A percentile compares a stretch with the other conserved stretches of the same genome.
phyloP scores from a whole-genome alignment of 2,329 filamentous ascomycete genomes.

The Didymella sp. region DNA sequence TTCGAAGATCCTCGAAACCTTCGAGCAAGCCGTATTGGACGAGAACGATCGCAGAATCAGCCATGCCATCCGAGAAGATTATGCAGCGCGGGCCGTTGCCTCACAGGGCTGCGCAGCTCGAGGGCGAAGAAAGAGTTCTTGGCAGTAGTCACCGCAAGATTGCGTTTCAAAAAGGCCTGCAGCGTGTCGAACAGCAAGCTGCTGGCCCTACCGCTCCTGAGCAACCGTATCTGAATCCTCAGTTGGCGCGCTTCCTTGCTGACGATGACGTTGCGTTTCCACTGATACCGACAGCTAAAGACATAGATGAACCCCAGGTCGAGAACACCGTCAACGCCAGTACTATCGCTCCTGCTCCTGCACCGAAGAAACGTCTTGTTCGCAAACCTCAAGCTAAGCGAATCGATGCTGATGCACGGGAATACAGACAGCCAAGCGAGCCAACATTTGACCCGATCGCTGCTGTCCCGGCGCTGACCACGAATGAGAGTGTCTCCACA shows the following conservation, averaged over 20 bases:
- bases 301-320: constrained; percentile 22
- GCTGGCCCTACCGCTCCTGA: constrained; percentile 13
- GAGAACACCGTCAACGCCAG: background rate
- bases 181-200: constrained; percentile 39
- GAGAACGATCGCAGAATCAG: background rate
- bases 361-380: constrained; percentile 31
- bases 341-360: background rate
- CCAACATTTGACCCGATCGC: constrained; percentile 29
- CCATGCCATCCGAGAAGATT: background rate
- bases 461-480: background rate
- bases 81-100: constrained; percentile 14
- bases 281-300: constrained; percentile 26
- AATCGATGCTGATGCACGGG: constrained; percentile 55
- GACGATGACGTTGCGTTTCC: constrained; percentile 36
- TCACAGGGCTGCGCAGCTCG: constrained; percentile 52
- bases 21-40: constrained; percentile 7
- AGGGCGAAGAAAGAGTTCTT: constrained; percentile 51
- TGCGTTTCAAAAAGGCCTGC: constrained; percentile 48
- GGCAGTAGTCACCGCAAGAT: constrained; percentile 44
- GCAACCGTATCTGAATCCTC: constrained; percentile 34
- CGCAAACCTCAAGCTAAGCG: constrained; percentile 54
- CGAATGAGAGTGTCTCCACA: background rate
- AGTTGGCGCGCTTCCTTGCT: constrained; percentile 44
- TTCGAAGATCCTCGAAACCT: constrained; percentile 14
- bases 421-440: constrained; percentile 56